Percentiles rank a stretch among this genome's conserved stretches.
Conservation (phyloP, 1,284 basidiomycete species). For the Filobasidium uniguttulatum region DNA sequence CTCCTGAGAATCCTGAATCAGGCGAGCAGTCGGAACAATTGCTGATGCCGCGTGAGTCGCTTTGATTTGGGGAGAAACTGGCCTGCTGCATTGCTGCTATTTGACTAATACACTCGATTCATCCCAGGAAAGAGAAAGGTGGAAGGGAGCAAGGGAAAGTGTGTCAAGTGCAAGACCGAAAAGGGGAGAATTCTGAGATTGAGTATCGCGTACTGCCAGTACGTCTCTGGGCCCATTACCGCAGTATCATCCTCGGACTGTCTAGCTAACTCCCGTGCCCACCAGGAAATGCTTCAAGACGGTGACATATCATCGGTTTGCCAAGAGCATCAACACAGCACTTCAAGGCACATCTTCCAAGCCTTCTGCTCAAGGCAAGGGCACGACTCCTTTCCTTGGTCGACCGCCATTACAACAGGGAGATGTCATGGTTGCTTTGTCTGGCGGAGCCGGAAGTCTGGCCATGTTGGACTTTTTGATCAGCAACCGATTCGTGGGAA, state of each 20-base stretch:
- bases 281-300: slow-evolving; percentile 23
- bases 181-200: slow-evolving; percentile 26
- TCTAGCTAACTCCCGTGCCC: not conserved
- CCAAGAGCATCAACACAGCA: slow-evolving; percentile 5
- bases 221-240: not conserved
- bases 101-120: slow-evolving; percentile 16
- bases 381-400: slow-evolving; percentile 1
- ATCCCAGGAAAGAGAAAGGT: slow-evolving; percentile 1
- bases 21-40: slow-evolving; percentile 15
- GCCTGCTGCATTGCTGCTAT: not conserved
- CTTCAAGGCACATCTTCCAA: slow-evolving; percentile 1
- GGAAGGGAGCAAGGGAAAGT: slow-evolving; percentile 19
- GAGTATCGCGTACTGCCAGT: slow-evolving; percentile 27
- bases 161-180: slow-evolving; percentile 23
- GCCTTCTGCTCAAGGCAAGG: too few relatives aligned
- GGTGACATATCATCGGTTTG: slow-evolving; percentile 19
- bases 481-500: slow-evolving; percentile 20
- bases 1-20: slow-evolving; percentile 16
- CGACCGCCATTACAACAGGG: slow-evolving; percentile 21
- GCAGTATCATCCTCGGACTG: not conserved
- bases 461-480: slow-evolving; percentile 26
- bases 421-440: slow-evolving; percentile 23
- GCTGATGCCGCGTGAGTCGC: slow-evolving; percentile 27
- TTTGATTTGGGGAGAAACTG: not conserved
- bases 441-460: slow-evolving; percentile 30